Percentiles rank a stretch among this genome's conserved stretches.
Conservation (phyloP, 768 basidiomycete species). For the Boletus rubescentipes region DNA sequence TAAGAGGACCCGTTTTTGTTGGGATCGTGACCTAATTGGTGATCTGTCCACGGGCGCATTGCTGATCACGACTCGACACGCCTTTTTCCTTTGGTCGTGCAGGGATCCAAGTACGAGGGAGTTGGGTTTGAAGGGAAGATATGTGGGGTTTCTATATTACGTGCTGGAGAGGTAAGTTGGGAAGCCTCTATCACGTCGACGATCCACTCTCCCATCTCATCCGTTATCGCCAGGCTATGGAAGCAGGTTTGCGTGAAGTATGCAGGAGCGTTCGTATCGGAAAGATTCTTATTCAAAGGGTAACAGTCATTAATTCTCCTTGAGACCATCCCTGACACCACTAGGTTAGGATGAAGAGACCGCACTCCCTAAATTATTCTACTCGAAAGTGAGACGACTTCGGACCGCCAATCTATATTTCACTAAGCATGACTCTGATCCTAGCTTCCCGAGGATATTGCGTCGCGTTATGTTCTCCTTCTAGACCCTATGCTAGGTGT, state of each 20-base stretch:
- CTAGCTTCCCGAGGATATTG: conserved; percentile 92
- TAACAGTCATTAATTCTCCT: conserved; percentile 35
- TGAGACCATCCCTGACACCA: background rate
- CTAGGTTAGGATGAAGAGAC: conserved; percentile 86
- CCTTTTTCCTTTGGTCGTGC: conserved; percentile 4
- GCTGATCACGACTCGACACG: background rate
- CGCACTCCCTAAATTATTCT: conserved; percentile 88
- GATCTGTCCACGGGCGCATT: background rate
- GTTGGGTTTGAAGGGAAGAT: conserved; percentile 97
- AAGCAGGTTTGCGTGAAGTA: conserved; percentile 93
- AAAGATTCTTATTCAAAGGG: conserved; percentile 96
- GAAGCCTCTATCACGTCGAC: background rate
- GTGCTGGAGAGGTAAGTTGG: conserved; percentile 81
- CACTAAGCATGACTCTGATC: background rate
- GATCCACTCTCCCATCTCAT: background rate
- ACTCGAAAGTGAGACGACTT: conserved; percentile 59
- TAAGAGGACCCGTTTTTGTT: conserved; percentile 34
- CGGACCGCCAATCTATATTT: background rate
- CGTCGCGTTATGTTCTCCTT: conserved; percentile 85
- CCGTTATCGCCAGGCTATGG: conserved; percentile 75
- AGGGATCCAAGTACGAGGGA: conserved; percentile 84
- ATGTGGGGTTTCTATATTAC: conserved; percentile 91
- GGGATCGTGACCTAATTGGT: background rate
- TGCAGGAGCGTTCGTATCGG: conserved; percentile 93
- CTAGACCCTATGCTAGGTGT: conserved; percentile 97